These are phyloP conservation scores for Eragrostis tef DNA, from an alignment of 202 grass and related monocot genomes.

Conservation along the genomic window DNA sequence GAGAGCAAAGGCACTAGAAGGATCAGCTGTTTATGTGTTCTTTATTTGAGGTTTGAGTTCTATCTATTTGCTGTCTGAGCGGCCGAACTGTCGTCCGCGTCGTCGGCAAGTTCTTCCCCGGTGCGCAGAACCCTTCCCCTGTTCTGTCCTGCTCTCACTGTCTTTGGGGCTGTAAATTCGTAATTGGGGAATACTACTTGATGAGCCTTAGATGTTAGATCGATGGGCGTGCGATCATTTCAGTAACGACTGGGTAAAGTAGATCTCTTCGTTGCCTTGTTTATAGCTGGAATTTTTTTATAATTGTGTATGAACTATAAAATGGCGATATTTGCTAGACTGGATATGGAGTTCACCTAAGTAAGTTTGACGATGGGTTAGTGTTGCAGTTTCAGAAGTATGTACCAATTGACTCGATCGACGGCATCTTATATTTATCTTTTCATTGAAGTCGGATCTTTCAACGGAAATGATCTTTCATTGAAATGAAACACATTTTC, in stretches of 20 bases:
- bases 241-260: not conserved
- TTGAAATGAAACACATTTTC: slow-evolving; percentile 30
- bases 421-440: not conserved
- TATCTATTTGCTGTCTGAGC: not conserved
- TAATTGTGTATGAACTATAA: too few relatives aligned
- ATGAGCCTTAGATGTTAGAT: not conserved
- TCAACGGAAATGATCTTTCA: slow-evolving; percentile 8
- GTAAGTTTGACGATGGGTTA: not conserved
- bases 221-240: not conserved
- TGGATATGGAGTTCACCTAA: not conserved
- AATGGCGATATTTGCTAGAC: not conserved
- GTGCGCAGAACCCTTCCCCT: slow-evolving; percentile 35
- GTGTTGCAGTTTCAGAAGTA: not conserved
- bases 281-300: too few relatives aligned
- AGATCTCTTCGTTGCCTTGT: not conserved
- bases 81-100: slow-evolving; percentile 67
- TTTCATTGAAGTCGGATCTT: not conserved
- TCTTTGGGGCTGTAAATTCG: not conserved
- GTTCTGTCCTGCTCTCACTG: too few relatives aligned
- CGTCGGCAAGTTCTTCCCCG: slow-evolving; percentile 92
- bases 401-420: not conserved
- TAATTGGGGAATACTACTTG: not conserved
- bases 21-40: not conserved
- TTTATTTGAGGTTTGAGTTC: not conserved
- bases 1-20: not conserved